Base-by-base conservation (phyloP, 2,329 filamentous ascomycete genomes). In the Fusarium sp. region DNA sequence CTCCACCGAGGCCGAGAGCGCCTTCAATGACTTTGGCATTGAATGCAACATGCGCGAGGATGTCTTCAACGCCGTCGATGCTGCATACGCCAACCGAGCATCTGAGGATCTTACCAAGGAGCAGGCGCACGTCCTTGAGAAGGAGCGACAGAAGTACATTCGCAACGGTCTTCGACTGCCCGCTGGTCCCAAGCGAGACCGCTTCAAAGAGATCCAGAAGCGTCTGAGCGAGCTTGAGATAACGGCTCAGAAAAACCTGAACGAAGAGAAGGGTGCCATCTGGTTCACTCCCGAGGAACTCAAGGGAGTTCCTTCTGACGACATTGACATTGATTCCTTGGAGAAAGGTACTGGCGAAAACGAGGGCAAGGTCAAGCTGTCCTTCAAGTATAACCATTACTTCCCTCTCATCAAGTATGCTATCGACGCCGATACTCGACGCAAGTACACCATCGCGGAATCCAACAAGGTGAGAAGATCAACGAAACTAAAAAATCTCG, bases 131-230 rank as follows among this genome's bases (percentile, higher is more conserved):
- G 82, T 95, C 73, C 84, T 96, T 36, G 91, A 95, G 83, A 94
- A 93, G 84, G 91, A 95, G 78, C 89, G 92, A 77, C 94, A 94
- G 83, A 89, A 87, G 72, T 96, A 93, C 82, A 91, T 96, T 77
- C 88, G 89, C 61, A 95, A 94, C 81, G 94, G 94, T 20, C 84
- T 96, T 52, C 90, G 90, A 8, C 85, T 96, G 56, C 91, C 93
- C 4, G 89, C 89, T 30, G 93, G 93, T 3, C 85, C 88, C 9
- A 86, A 94, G 84, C 85, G 93, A 70, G 93, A 95, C 76, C 89
- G 93, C 50, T 96, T 96, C 88, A 96, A 95, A 86, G 92, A 92
- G 82, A 95, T 96, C 83, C 94, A 94, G 88, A 94, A 94, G 87
- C 86, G 93, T 18, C 85, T 96, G 63, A 93, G 91, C 74, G 89